Base-by-base conservation (phyloP, 441 rosid species). In the Adansonia grandidieri region DNA sequence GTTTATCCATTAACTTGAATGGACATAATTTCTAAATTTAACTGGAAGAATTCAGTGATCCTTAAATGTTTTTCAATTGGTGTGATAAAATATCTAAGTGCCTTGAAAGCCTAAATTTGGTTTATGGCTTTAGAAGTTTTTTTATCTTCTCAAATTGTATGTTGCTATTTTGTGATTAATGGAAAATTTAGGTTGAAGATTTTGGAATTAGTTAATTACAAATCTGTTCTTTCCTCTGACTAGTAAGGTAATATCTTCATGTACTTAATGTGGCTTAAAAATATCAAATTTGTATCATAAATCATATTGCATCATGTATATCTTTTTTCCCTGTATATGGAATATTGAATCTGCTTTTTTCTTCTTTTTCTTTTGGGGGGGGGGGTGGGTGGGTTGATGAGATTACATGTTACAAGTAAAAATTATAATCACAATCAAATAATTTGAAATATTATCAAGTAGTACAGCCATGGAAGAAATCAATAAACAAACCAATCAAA, bases 1-100 rank as follows among this genome's bases (percentile, higher is more conserved):
- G 63, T 40, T 65, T 65, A 42, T 65, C 47, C 2, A 3, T 40
- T 65, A 9, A 15, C 5, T 65, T 65, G 11, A 40, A n/a, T 22
- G 7, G 20, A n/a, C 48, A 15, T 40, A 65, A 65, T 15, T 40
- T 65, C 7, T 9, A 0, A 5, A 19, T 66, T 66, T 40, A n/a
- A 66, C 51, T n/a, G 13, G 51, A 42, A 66, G 24, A 44, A 66
- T n/a, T 66, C 51, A 66, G 17, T 66, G 51, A 66, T n/a, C 51
- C 6, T 65, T 8, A 40, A 61, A 1, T 42, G 3, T 14, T 37
- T 19, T 65, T 42, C 22, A 42, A n/a, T 19, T 17, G 14, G 71
- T 19, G 8, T 62, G 14, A 42, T 42, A 66, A 9, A 66, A 66
- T 22, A 44, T 66, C 6, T 15, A 17, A 9, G 15, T 42, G 22